Conservation (phyloP, 805 yeast genomes). For the Cyberlindnera lachancei region DNA sequence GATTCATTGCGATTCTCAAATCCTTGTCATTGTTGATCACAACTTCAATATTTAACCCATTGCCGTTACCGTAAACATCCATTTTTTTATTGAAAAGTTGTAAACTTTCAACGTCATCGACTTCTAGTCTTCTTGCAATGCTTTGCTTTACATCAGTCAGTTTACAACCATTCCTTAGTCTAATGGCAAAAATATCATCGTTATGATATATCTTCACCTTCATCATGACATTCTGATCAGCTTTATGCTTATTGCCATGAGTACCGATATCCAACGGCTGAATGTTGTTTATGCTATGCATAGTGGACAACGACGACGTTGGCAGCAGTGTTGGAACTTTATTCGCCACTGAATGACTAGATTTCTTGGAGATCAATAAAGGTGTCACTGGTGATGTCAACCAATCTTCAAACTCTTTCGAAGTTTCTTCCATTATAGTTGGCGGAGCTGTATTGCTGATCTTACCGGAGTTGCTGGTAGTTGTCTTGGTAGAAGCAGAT, state of each 20-base stretch:
- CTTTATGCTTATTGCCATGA: too few species aligned
- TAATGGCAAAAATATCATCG: slow-evolving; percentile 22
- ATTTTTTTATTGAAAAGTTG: too few species aligned
- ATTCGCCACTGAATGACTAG: too few species aligned
- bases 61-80: too few species aligned
- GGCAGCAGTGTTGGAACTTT: too few species aligned
- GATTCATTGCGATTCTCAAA: slow-evolving; percentile 11
- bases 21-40: slow-evolving; percentile 18
- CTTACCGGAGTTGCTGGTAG: too few species aligned
- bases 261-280: too few species aligned
- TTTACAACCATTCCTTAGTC: slow-evolving; percentile 4
- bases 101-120: slow-evolving; percentile 8
- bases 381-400: slow-evolving; percentile 10
- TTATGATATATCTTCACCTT: slow-evolving; percentile 19
- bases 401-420: slow-evolving; percentile 9
- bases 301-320: too few species aligned
- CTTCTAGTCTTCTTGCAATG: slow-evolving; percentile 20
- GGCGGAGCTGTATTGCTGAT: too few species aligned
- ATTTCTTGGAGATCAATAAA: slow-evolving; percentile 2
- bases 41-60: slow-evolving; percentile 16
- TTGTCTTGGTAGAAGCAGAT: too few species aligned
- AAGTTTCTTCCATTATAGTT: slow-evolving; percentile 6
- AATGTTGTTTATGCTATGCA: too few species aligned
- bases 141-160: slow-evolving; percentile 11
- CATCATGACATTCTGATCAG: slow-evolving; percentile 1